Percentiles rank a stretch among this genome's conserved stretches.
phyloP scores from a whole-genome alignment of 2,329 filamentous ascomycete species.

The Fusarium sp. region DNA sequence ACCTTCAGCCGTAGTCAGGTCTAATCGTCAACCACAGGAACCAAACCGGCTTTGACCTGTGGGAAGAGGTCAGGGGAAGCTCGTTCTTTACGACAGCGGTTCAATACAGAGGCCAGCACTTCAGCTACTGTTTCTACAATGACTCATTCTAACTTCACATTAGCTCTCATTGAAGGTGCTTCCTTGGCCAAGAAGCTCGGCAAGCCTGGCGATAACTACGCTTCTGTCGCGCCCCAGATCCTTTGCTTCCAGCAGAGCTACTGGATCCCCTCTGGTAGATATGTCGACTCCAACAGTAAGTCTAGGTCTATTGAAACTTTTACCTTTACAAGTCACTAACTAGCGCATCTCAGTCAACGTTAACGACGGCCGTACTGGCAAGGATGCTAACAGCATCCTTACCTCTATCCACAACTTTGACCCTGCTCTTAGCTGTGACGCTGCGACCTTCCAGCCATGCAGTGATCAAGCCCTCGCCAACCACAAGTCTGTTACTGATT shows the following conservation, averaged over 20 bases:
- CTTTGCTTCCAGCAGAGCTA: slow-evolving; percentile 80
- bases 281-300: slow-evolving; percentile 74
- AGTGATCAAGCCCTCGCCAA: slow-evolving; percentile 76
- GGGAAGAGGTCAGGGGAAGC: slow-evolving; percentile 81
- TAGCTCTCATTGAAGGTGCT: slow-evolving; percentile 73
- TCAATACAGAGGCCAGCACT: slow-evolving; percentile 69
- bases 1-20: neutral
- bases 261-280: slow-evolving; percentile 71
- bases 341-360: slow-evolving; percentile 58
- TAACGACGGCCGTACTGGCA: slow-evolving; percentile 71
- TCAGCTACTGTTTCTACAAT: too few species aligned
- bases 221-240: slow-evolving; percentile 73
- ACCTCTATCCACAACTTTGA: slow-evolving; percentile 77
- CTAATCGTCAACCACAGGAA: slow-evolving; percentile 53
- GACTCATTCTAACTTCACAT: neutral
- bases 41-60: slow-evolving; percentile 76
- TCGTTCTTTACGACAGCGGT: slow-evolving; percentile 82
- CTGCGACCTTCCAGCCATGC: slow-evolving; percentile 81
- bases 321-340: neutral
- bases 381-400: slow-evolving; percentile 77
- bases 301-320: neutral
- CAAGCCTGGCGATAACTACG: slow-evolving; percentile 68
- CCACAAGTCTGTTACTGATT: slow-evolving; percentile 79
- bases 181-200: slow-evolving; percentile 73
- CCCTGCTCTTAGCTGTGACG: slow-evolving; percentile 71